phyloP scores from a whole-genome alignment of 768 basidiomycete genomes.

The Tulasnella sp. region DNA sequence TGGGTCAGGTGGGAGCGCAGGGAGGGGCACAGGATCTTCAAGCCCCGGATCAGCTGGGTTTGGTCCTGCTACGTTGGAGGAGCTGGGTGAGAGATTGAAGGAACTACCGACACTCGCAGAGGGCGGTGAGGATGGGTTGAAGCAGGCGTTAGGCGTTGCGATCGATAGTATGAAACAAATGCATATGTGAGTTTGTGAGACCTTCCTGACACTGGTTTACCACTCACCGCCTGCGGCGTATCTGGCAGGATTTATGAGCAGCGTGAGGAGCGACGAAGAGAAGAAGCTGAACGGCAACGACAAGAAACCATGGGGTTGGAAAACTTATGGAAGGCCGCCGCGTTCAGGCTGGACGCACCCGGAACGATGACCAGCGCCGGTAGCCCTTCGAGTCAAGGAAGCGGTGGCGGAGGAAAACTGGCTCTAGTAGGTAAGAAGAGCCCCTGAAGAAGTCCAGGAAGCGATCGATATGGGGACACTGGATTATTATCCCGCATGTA shows the following conservation, averaged over 20 bases:
- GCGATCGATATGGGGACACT: no score
- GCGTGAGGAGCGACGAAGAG: slow-evolving; percentile 15
- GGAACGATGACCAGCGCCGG: background rate
- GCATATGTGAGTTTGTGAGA: slow-evolving; percentile 10
- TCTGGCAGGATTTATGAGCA: slow-evolving; percentile 11
- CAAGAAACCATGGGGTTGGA: slow-evolving; percentile 15
- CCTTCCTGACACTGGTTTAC: background rate
- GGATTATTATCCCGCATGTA: no score
- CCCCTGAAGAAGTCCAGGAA: no score
- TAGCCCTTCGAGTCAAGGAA: background rate
- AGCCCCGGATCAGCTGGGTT: slow-evolving; percentile 10
- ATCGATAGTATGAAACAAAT: slow-evolving; percentile 17
- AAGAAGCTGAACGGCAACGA: slow-evolving; percentile 14
- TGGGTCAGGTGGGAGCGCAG: slow-evolving; percentile 6
- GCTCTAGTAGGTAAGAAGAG: no score
- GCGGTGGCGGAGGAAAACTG: background rate
- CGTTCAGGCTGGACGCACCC: background rate
- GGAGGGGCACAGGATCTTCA: background rate
- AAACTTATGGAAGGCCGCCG: background rate
- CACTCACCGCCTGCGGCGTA: background rate
- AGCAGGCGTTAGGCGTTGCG: slow-evolving; percentile 16
- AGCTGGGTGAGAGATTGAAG: slow-evolving; percentile 8
- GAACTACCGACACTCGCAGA: slow-evolving; percentile 6
- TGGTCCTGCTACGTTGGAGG: background rate
- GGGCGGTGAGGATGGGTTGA: slow-evolving; percentile 16